Evolutionary conservation across 768 basidiomycete genomes (phyloP), one percentile per base, ranked within the genome.

Genomic region (Hericium rajendrae): DNA sequence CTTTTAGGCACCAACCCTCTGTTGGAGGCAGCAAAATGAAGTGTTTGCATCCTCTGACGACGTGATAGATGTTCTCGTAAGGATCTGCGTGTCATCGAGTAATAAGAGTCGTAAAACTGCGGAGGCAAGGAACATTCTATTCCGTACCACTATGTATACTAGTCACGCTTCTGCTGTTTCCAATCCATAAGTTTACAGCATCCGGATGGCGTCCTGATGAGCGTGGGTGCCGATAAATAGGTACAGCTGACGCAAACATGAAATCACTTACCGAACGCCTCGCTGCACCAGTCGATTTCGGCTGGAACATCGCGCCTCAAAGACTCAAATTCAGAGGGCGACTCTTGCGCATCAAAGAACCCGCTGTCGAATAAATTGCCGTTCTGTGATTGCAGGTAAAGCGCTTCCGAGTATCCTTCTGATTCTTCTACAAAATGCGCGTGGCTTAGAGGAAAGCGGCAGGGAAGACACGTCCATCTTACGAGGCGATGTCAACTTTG

Each of bases 181-280:
- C 94, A 38, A 97, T 89, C 93, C 94, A 97, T 18, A 97, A 66
- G 67, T 97, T 97, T 2, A 92, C 91, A 5, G 92, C 94, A 65
- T 97, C 94, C 0, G 94, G 91, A 16, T 72, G 62, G 61, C 72
- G 75, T 39, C 78, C 88, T 86, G 55, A 52, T 55, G 54, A 41
- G 48, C 38, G 48, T 59, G 26, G 13, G 46, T 32, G 22, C 48
- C 20, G 20, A 57, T 38, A 11, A 58, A 46, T 43, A 53, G 18
- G 20, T n/a, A n/a, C 3, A 4, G 41, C 18, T 9, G 20, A 9
- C 8, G 43, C n/a, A 46, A 46, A 18, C 15, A 16, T 46, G 32
- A 32, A 54, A 10, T 13, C 38, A 37, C 3, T 20, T 64, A 93
- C 91, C 90, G 37, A 93, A 72, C 8, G 88, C 90, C 62, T 87